These are phyloP conservation scores for Fraxinus excelsior DNA, from an alignment of 257 asterid genomes.

Conservation along the genomic window DNA sequence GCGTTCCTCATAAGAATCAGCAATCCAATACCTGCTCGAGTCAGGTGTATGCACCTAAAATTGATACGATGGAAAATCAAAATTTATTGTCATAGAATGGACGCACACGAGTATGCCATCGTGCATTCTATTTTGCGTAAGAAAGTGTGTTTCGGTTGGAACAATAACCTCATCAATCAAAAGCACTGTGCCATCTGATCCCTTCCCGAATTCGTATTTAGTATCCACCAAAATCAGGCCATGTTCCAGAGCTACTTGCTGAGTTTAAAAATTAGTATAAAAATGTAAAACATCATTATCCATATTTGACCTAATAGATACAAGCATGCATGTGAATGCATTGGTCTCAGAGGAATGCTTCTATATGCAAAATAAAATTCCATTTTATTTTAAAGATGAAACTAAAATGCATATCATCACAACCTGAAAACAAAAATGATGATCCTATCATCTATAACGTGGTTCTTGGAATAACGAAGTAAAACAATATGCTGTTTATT, in stretches of 20 bases:
- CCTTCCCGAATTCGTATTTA: conserved; percentile 95
- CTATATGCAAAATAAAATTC: neutral
- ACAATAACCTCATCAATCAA: conserved; percentile 79
- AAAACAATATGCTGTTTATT: neutral
- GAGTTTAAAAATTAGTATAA: conserved; percentile 20
- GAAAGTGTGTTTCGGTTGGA: conserved; percentile 18
- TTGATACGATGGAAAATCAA: neutral
- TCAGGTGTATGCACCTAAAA: conserved; percentile 93
- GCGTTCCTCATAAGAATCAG: conserved; percentile 65
- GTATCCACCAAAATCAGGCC: conserved; percentile 92
- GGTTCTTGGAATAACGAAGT: conserved; percentile 1
- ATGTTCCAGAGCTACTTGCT: conserved; percentile 73
- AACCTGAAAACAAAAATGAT: neutral
- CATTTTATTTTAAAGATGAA: neutral
- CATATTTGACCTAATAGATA: neutral
- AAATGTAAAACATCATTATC: neutral
- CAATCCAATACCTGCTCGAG: conserved; percentile 96
- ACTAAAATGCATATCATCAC: neutral
- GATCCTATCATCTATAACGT: conserved; percentile 1
- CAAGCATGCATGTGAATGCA: neutral
- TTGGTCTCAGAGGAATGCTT: neutral
- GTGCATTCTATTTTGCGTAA: neutral
- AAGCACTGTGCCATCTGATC: conserved; percentile 71
- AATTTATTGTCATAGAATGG: conserved; percentile 2
- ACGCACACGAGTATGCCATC: neutral